Evolutionary conservation across 2,329 filamentous ascomycete genomes (phyloP), one percentile per base, ranked within the genome.

Genomic region (Penicillium sp.): DNA sequence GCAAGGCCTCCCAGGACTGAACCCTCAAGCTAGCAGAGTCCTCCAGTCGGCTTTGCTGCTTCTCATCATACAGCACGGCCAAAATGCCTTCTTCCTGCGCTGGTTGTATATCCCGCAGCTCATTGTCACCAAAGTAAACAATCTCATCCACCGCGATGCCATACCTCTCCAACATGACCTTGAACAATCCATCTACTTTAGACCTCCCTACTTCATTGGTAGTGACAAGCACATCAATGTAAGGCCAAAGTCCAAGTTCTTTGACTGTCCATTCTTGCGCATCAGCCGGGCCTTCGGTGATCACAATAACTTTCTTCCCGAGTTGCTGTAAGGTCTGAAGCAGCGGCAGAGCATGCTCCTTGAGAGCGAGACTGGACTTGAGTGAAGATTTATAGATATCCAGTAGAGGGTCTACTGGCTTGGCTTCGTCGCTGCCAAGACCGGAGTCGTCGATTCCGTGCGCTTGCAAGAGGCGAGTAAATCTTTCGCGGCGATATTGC

Each of bases 271-370:
- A 66, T 45, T 70, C 59, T 38, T 76, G 72, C 2, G 70, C 65
- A 51, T 75, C 73, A 26, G 70, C 63, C 0, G 70, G 73, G 0
- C 72, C 71, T 47, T 76, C 72, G 0, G 72, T 75, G 1, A 76
- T 60, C 13, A 75, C 48, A 0, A 62, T 59, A 3, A 75, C 56
- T n/a, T 62, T 70, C 47, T 71, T 70, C 0, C 62, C 62, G 0
- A 57, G 46, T 0, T 20, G 8, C 35, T 62, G 66, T 2, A 75
- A 47, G 1, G 47, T 50, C 4, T 49, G 21, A 0, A 75, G 50
- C 1, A 75, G 47, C 0, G 54, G 36, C 3, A 64, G 10, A 0
- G 66, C 68, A 0, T 70, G 70, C 1, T 46, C 19, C 35, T 74
- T 73, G 1, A 65, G 54, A 10, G 53, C 41, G 1, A 73, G 40